Evolutionary conservation across 371 early-diverging fungal species (phyloP).

Genomic region (Mortierella sp.): DNA sequence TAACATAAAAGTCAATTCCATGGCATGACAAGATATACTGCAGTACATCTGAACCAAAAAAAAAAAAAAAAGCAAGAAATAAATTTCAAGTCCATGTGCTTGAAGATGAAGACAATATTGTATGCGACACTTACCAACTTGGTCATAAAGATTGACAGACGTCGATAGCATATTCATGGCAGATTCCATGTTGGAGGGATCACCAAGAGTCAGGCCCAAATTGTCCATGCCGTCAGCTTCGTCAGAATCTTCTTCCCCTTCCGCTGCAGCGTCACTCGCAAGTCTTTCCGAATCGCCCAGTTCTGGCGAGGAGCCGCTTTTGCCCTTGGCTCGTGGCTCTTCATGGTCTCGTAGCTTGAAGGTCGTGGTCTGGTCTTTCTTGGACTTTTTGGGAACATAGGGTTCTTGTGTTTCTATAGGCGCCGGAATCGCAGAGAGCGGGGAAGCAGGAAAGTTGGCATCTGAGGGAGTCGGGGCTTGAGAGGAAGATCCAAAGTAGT

Average conservation of each 20-base stretch:
- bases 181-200: conserved; percentile 67
- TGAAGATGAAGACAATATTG: too few relatives aligned
- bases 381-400: conserved; percentile 19
- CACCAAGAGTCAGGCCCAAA: conserved; percentile 75
- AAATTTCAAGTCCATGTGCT: background rate
- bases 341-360: conserved; percentile 69
- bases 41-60: conserved; percentile 64
- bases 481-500: conserved; percentile 51
- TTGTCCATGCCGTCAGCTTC: conserved; percentile 51
- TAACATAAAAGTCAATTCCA: conserved; percentile 65
- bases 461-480: conserved; percentile 35
- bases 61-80: background rate
- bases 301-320: conserved; percentile 27
- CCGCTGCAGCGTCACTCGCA: conserved; percentile 20
- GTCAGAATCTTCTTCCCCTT: conserved; percentile 40
- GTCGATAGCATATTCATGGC: conserved; percentile 72
- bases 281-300: conserved; percentile 23
- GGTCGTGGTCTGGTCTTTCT: conserved; percentile 18
- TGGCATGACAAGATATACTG: conserved; percentile 83
- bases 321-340: conserved; percentile 35
- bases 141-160: conserved; percentile 85
- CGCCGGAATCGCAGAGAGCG: conserved; percentile 17
- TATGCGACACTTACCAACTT: conserved; percentile 59
- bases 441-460: conserved; percentile 54
- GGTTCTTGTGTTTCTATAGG: conserved; percentile 40